Percentiles rank a stretch among this genome's conserved stretches.
phyloP scores from a whole-genome alignment of 441 rosid genomes.

The Corymbia calophylla region DNA sequence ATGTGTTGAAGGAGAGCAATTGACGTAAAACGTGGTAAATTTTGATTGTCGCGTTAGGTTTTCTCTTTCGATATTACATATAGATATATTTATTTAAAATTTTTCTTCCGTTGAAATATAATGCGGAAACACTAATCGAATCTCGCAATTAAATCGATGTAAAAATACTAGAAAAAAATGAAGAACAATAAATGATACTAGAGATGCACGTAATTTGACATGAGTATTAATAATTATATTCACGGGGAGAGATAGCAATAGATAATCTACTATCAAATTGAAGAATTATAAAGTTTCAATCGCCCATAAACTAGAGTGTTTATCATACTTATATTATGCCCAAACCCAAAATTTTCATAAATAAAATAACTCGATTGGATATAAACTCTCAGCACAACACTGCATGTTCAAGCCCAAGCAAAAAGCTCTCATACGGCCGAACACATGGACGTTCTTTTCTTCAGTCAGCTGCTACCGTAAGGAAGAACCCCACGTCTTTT shows the following conservation, averaged over 20 bases:
- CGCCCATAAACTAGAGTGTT: no score
- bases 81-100: no score
- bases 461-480: fast-evolving
- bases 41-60: neutral
- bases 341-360: no score
- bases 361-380: no score
- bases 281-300: no score
- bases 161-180: no score
- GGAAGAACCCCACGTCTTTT: fast-evolving
- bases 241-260: fast-evolving
- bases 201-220: neutral
- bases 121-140: neutral
- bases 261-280: neutral
- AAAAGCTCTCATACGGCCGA: fast-evolving
- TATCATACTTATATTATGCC: no score
- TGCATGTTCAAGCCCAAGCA: neutral
- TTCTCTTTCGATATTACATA: neutral
- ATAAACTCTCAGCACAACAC: fast-evolving
- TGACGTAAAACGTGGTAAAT: neutral
- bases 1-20: neutral
- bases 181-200: no score
- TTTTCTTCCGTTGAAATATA: no score
- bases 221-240: neutral
- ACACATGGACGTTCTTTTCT: no score
- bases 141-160: neutral